Base-by-base conservation (phyloP, 352 stramenopile genomes). In the Plasmopara muralis region DNA sequence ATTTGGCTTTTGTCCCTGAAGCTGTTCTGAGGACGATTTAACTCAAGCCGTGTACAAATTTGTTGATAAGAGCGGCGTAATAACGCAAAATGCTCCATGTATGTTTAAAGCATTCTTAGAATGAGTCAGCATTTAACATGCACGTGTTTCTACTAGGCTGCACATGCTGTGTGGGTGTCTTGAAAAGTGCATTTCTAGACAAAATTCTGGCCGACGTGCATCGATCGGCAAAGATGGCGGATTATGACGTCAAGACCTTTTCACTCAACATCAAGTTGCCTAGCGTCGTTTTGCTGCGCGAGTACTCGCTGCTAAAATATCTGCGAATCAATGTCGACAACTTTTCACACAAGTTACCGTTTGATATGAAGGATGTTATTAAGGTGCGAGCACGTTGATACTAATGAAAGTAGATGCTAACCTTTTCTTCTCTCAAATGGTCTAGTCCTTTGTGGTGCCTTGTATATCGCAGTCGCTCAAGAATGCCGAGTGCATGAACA, bases 251-350 rank as follows among this genome's bases (percentile, higher is more conserved):
- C 9, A 74, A 71, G 30, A 56, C 69, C 16, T 93, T 93, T 39
- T 62, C 77, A 29, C 76, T 93, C 48, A 88, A 82, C 54, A 85
- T 91, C 47, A 89, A 90, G 60, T 50, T 93, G 49, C 80, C 80
- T 14, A 89, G 83, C 60, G 66, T 83, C 37, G 72, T 90, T 34
- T 42, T 93, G 30, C 66, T 93, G 49, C 76, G 83, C 38, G 80
- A 93, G 60, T 88, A 87, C 55, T 70, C 79, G 43, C 56, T 93
- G 48, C 61, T 83, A 29, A 68, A 85, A 10, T 71, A 86, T 51
- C 59, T 93, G 50, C 72, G 63, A 20, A 30, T 29, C 9, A 50
- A 53, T 16, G 53, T 79, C 2, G 43, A 45, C 1, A 66, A 70
- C 39, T 87, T 78, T 43, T 30, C 54, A 18, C 51, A 50, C 46